Evolutionary conservation across 2,329 filamentous ascomycete species (phyloP), one percentile per base, ranked within the genome.

Genomic region (Blumeria hordei): DNA sequence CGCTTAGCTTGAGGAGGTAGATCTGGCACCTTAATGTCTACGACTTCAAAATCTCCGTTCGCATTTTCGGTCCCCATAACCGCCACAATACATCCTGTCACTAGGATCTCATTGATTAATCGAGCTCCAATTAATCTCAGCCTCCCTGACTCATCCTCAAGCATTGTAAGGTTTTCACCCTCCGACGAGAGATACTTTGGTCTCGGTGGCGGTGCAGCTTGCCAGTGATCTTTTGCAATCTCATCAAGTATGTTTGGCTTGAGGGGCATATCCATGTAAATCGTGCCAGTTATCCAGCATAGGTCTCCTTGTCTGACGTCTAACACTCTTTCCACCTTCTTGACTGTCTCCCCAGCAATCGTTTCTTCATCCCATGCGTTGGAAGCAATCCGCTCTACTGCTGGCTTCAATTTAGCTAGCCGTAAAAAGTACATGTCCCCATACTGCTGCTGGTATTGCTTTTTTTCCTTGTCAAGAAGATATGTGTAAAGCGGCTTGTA

Each of bases 221-320:
- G 87, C 82, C 86, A 95, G 65, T 88, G 85, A 68, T 95, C 90
- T 69, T 93, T 94, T 43, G 85, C 83, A 44, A 98, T 85, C 62
- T 98, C 92, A 57, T 95, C 88, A 36, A 98, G 71, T 66, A 98
- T 90, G 64, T 93, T 94, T 0, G 93, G 92, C 70, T 98, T 98
- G 63, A 95, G 69, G 2, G 85, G 78, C 86, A 98, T 88, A 59
- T 96, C 87, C 83, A 96, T 94, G 67, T 94, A 98, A 35, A 96
- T 80, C 0, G 92, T 98, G 14, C 93, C 92, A 0, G 82, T 76
- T 14, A 98, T 84, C 88, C 90, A 98, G 70, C 90, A 96, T 37
- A 96, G 72, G 69, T 95, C 81, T 59, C 92, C 92, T 70, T 96
- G 92, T 58, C 90, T 80, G 54, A 98, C 92, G 69, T 98, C 90